Percentiles rank a stretch among this genome's conserved stretches.
Evolutionary conservation across 805 yeast genomes (phyloP).

Genomic region (Yarrowia keelungensis): DNA sequence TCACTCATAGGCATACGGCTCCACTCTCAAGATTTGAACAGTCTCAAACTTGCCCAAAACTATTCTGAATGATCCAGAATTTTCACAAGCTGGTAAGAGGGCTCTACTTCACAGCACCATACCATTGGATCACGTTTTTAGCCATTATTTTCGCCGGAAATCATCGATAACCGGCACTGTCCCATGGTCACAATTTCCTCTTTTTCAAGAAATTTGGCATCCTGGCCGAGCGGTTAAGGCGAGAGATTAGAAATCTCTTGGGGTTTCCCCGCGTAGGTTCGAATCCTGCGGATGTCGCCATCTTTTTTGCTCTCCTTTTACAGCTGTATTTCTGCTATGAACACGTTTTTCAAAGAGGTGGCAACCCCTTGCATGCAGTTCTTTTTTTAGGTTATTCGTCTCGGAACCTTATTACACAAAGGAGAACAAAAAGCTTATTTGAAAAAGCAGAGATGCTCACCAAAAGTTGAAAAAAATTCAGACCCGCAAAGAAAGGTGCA

Average conservation of each 20-base stretch:
- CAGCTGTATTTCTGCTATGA: background rate
- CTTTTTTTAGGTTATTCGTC: background rate
- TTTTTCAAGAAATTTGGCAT: background rate
- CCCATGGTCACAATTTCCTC: background rate
- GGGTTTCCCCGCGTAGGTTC: conserved; percentile 29
- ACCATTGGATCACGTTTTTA: too few relatives aligned
- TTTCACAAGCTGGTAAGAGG: too few relatives aligned
- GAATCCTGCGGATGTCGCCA: conserved; percentile 28
- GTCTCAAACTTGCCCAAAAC: too few relatives aligned
- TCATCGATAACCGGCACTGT: background rate
- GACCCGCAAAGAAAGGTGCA: background rate
- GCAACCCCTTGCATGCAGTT: background rate
- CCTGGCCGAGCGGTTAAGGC: conserved; percentile 29
- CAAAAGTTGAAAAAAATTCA: background rate
- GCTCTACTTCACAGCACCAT: too few relatives aligned
- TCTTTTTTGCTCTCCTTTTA: background rate
- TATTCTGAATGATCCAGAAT: too few relatives aligned
- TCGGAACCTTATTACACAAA: background rate
- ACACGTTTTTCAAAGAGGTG: background rate
- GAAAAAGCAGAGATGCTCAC: background rate
- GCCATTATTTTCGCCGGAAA: background rate
- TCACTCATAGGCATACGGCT: too few relatives aligned
- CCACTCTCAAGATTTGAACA: too few relatives aligned
- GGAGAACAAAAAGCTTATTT: too few relatives aligned
- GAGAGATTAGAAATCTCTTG: conserved; percentile 26